Evolutionary conservation across 1,139 yeast genomes (phyloP).

Genomic region (Taiozyma onychis): DNA sequence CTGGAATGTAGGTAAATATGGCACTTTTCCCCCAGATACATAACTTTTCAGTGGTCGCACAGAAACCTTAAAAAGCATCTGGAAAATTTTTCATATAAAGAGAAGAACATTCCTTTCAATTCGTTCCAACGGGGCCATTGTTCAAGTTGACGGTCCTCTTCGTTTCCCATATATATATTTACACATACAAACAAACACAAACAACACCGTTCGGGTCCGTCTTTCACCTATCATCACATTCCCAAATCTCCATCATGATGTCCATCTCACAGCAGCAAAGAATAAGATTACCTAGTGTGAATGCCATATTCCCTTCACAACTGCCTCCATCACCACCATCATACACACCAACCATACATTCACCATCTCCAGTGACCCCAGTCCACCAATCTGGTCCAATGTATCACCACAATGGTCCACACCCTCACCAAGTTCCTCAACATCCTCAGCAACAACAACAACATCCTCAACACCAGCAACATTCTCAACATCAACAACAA

Average conservation of each 20-base stretch:
- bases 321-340: background rate
- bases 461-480: background rate
- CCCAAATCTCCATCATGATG: background rate
- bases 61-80: background rate
- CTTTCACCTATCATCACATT: background rate
- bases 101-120: background rate
- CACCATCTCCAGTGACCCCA: slow-evolving; percentile 1
- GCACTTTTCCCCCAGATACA: background rate
- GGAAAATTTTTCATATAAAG: background rate
- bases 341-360: background rate
- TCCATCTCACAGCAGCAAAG: slow-evolving; percentile 2
- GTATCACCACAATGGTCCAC: background rate
- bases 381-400: background rate
- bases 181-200: too few species aligned
- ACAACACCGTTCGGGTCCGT: background rate
- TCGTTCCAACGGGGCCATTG: background rate
- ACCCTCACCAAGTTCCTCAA: background rate
- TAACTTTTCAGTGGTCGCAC: background rate
- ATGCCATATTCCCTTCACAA: slow-evolving; percentile 10
- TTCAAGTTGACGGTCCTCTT: too few species aligned
- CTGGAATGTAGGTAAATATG: background rate
- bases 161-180: background rate
- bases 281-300: slow-evolving; percentile 15
- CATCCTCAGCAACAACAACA: background rate
- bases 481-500: background rate